These are phyloP conservation scores for Penicillium cataractarum DNA, from an alignment of 495 filamentous ascomycete genomes.

Conservation along the genomic window DNA sequence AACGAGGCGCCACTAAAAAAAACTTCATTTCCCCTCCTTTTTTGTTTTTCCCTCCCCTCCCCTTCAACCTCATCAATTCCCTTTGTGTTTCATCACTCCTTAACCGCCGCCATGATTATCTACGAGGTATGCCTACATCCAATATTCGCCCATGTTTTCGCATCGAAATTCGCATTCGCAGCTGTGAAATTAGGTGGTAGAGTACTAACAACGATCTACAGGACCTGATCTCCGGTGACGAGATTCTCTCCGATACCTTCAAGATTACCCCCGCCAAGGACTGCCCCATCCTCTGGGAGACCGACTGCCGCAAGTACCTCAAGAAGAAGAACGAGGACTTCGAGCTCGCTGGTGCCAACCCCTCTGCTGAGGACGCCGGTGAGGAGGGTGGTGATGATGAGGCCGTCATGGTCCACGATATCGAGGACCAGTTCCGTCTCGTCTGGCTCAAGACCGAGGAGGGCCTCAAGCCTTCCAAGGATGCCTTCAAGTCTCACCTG, in stretches of 20 bases:
- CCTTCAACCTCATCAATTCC: slow-evolving; percentile 23
- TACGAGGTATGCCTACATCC: slow-evolving; percentile 65
- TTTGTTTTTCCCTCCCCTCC: slow-evolving; percentile 39
- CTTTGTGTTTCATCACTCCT: slow-evolving; percentile 21
- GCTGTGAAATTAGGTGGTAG: neutral
- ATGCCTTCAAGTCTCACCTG: slow-evolving; percentile 74
- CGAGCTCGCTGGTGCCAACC: slow-evolving; percentile 94
- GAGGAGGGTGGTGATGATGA: slow-evolving; percentile 70
- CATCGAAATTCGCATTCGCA: neutral
- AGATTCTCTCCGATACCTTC: slow-evolving; percentile 95
- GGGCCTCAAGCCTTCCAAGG: slow-evolving; percentile 64
- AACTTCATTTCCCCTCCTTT: slow-evolving; percentile 43
- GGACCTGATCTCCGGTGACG: slow-evolving; percentile 89
- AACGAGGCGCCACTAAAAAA: slow-evolving; percentile 41
- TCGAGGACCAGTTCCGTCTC: slow-evolving; percentile 90
- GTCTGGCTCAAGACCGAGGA: slow-evolving; percentile 72
- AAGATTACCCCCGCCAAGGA: slow-evolving; percentile 63
- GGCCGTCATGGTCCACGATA: slow-evolving; percentile 78
- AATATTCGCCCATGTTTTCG: neutral
- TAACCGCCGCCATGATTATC: slow-evolving; percentile 78
- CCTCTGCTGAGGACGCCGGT: slow-evolving; percentile 87
- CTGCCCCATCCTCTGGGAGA: slow-evolving; percentile 80
- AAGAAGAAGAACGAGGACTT: slow-evolving; percentile 71
- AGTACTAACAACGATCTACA: slow-evolving; percentile 38
- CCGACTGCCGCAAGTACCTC: slow-evolving; percentile 86